These are phyloP conservation scores for Monosporascus sp. DNA, from an alignment of 2,329 filamentous ascomycete genomes.

Conservation along the genomic window DNA sequence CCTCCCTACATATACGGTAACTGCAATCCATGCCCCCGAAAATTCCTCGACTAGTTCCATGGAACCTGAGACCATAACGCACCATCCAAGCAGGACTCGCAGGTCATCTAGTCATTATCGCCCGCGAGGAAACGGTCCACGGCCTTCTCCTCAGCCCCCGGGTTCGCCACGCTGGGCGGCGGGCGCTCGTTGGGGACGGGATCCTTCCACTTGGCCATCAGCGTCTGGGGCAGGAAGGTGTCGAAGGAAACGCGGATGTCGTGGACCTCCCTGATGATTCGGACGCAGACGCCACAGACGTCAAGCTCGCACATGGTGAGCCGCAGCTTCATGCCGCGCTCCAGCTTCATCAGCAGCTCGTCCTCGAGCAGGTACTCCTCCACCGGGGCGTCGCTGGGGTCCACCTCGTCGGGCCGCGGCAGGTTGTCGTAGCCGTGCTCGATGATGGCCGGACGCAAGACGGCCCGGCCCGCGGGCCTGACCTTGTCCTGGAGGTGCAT, in stretches of 20 bases:
- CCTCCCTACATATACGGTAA: no score
- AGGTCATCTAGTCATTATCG: no score
- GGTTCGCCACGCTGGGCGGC: conserved; percentile 39
- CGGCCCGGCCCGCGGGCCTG: conserved; percentile 40
- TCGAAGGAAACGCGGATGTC: conserved; percentile 59
- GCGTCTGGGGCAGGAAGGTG: conserved; percentile 60
- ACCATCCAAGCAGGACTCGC: no score
- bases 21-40: no score
- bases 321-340: conserved; percentile 60
- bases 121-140: background rate
- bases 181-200: conserved; percentile 43
- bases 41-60: no score
- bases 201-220: conserved; percentile 63
- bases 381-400: conserved; percentile 13
- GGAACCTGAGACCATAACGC: no score
- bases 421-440: conserved; percentile 44
- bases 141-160: conserved; percentile 24
- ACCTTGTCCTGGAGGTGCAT: conserved; percentile 20
- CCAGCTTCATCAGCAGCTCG: conserved; percentile 45
- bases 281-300: conserved; percentile 54
- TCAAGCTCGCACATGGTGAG: conserved; percentile 52
- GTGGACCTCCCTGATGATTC: conserved; percentile 58
- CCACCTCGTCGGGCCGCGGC: conserved; percentile 25
- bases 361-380: conserved; percentile 65
- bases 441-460: conserved; percentile 40